These are phyloP conservation scores for Aspergillus hortae DNA, from an alignment of 2,329 filamentous ascomycete species.

Conservation along the genomic window DNA sequence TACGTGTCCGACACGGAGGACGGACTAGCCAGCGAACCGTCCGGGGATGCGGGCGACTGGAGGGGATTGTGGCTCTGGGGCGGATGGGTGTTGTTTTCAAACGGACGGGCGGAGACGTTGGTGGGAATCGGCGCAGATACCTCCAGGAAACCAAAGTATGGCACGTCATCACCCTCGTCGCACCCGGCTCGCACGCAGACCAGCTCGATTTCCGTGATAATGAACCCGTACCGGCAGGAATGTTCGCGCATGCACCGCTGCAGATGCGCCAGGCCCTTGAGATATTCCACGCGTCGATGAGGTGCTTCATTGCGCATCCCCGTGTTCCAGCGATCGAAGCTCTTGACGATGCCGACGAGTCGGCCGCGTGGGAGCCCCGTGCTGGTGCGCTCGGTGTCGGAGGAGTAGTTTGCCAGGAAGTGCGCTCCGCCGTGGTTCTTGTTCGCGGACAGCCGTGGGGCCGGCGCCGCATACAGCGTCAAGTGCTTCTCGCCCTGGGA, in stretches of 20 bases:
- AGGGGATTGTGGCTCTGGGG: not conserved
- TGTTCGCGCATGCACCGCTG: conserved; percentile 93
- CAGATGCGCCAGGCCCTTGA: conserved; percentile 78
- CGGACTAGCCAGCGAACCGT: conserved; percentile 21
- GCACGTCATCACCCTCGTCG: conserved; percentile 56
- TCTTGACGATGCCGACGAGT: conserved; percentile 81
- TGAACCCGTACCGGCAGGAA: conserved; percentile 89
- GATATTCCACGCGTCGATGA: conserved; percentile 82
- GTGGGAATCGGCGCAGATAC: conserved; percentile 58
- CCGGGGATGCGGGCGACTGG: conserved; percentile 26
- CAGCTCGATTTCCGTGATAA: conserved; percentile 93
- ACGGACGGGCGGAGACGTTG: conserved; percentile 36
- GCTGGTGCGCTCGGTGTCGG: conserved; percentile 47
- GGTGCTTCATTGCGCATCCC: conserved; percentile 85
- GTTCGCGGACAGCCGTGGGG: conserved; percentile 32
- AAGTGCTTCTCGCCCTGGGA: conserved; percentile 66
- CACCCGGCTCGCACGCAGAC: conserved; percentile 79
- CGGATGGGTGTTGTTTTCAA: not conserved
- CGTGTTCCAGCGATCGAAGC: conserved; percentile 92
- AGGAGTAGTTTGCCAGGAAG: conserved; percentile 53
- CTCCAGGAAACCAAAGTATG: conserved; percentile 87
- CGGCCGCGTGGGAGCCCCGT: conserved; percentile 55
- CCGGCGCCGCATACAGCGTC: conserved; percentile 40
- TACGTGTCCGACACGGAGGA: conserved; percentile 13
- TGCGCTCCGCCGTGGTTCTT: conserved; percentile 46